Evolutionary conservation across 192 early-diverging fungal genomes (phyloP).

Genomic region (Coemansia pectinata): DNA sequence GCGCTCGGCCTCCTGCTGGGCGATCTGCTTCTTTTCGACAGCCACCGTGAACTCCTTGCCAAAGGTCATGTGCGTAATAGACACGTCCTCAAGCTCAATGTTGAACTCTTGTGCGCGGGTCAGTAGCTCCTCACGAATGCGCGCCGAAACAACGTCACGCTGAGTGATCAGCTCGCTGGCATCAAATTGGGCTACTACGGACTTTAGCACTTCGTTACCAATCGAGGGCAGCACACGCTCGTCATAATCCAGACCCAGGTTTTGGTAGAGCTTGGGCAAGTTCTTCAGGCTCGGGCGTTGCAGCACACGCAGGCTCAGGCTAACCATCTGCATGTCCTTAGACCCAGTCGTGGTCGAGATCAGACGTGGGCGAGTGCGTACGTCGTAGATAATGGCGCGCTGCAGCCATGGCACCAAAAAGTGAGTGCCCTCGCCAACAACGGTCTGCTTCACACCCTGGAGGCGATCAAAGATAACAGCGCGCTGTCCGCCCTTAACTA

Average conservation of each 20-base stretch:
- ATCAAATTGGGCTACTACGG: constrained; percentile 97
- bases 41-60: constrained; percentile 99
- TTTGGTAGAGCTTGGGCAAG: constrained; percentile 85
- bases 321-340: constrained; percentile 99
- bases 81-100: constrained; percentile 96
- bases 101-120: constrained; percentile 94
- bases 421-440: constrained; percentile 94
- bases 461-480: constrained; percentile 97
- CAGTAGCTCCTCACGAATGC: constrained; percentile 90
- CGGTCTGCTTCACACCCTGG: constrained; percentile 79
- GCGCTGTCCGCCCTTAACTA: constrained; percentile 94
- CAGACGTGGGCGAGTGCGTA: constrained; percentile 93
- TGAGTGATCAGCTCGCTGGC: constrained; percentile 98
- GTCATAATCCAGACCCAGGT: constrained; percentile 93
- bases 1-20: constrained; percentile 99
- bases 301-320: constrained; percentile 87
- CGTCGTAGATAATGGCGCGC: constrained; percentile 84
- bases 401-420: constrained; percentile 98
- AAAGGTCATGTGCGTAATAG: constrained; percentile 98
- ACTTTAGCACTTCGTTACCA: constrained; percentile 99
- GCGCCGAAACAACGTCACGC: constrained; percentile 90
- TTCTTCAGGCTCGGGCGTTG: constrained; percentile 81
- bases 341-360: constrained; percentile 99
- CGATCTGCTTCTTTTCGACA: constrained; percentile 98
- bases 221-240: constrained; percentile 96